Percentiles rank a stretch among this genome's conserved stretches.
Evolutionary conservation across 1,284 basidiomycete species (phyloP).

Genomic region (Coniophora puteana): DNA sequence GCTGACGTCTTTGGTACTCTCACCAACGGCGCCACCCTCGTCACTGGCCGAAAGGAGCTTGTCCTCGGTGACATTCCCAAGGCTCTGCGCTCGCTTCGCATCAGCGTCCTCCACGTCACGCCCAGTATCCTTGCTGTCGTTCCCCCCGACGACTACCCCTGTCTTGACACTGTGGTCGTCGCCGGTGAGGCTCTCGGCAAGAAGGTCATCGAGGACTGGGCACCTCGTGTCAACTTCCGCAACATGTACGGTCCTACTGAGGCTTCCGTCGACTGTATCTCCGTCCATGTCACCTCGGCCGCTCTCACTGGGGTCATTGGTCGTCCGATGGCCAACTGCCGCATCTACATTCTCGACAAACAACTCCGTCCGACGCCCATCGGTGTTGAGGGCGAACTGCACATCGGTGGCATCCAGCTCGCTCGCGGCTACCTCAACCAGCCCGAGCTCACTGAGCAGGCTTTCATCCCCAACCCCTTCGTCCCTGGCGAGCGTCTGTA

Average conservation of each 20-base stretch:
- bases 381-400: conserved; percentile 28
- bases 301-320: conserved; percentile 24
- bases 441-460: conserved; percentile 20
- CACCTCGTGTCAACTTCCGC: conserved; percentile 19
- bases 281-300: conserved; percentile 20
- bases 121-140: conserved; percentile 28
- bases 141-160: conserved; percentile 21
- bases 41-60: conserved; percentile 25
- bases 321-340: conserved; percentile 27
- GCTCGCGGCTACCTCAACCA: conserved; percentile 30
- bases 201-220: conserved; percentile 27
- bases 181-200: conserved; percentile 26
- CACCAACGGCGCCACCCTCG: conserved; percentile 24
- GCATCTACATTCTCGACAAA: conserved; percentile 29
- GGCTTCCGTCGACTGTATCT: conserved; percentile 27
- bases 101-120: conserved; percentile 25
- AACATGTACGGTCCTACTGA: conserved; percentile 35
- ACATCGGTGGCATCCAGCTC: conserved; percentile 28
- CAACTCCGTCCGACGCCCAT: conserved; percentile 23
- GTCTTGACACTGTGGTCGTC: conserved; percentile 22
- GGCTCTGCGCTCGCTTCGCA: conserved; percentile 21
- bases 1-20: conserved; percentile 24
- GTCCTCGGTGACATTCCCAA: conserved; percentile 27
- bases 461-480: conserved; percentile 25
- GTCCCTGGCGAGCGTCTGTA: conserved; percentile 22